These are phyloP conservation scores for Magnaporthiopsis rhizophila DNA, from an alignment of 2,329 filamentous ascomycete species.

Conservation along the genomic window DNA sequence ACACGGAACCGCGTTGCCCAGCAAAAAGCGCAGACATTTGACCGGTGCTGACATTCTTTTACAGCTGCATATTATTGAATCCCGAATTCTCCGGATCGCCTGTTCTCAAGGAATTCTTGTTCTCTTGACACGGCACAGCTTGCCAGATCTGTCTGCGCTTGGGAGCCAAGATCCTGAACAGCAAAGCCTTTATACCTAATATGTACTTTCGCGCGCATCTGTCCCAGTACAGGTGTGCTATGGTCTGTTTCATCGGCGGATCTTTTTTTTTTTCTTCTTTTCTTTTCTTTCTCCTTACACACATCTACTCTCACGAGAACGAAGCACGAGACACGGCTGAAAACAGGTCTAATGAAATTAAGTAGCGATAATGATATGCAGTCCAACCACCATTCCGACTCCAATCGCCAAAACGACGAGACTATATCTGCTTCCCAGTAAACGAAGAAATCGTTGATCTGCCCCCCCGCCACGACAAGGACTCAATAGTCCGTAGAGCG, in stretches of 20 bases:
- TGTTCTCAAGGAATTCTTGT: conserved; percentile 84
- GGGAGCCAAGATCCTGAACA: not conserved
- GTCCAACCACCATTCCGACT: not conserved
- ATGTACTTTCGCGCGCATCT: not conserved
- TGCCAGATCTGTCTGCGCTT: too few species aligned
- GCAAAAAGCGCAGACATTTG: conserved; percentile 27
- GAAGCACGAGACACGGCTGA: not conserved
- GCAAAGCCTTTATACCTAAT: not conserved
- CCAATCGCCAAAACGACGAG: too few species aligned
- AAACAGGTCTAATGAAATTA: not conserved
- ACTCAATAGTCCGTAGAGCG: conserved; percentile 20
- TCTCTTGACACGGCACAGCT: conserved; percentile 38
- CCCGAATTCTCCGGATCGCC: conserved; percentile 91
- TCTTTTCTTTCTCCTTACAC: conserved; percentile 3
- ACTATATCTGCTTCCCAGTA: not conserved
- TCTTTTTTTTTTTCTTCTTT: conserved; percentile 4
- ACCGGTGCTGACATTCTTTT: conserved; percentile 10
- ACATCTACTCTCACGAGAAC: not conserved
- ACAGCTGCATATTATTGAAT: conserved; percentile 80
- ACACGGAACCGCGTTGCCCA: conserved; percentile 12
- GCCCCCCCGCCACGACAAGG: not conserved
- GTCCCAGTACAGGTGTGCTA: not conserved
- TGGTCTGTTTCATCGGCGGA: not conserved
- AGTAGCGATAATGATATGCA: not conserved
- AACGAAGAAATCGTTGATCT: not conserved